Conservation (phyloP, 352 stramenopile genomes). For the Phytophthora aleatoria region DNA sequence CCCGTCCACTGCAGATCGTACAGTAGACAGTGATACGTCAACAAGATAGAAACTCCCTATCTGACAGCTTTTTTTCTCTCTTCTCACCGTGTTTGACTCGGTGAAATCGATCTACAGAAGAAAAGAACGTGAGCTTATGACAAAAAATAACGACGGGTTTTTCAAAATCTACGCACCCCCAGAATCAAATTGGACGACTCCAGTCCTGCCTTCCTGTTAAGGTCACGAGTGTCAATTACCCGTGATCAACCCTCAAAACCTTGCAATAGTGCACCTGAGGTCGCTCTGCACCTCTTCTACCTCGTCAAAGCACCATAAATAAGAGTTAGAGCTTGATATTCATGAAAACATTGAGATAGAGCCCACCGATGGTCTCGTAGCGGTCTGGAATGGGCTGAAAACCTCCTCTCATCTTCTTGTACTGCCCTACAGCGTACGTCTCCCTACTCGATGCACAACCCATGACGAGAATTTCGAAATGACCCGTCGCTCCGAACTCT, state of each 20-base stretch:
- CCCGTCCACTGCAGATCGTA: conserved; percentile 59
- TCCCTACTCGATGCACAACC: conserved; percentile 31
- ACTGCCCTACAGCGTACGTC: neutral
- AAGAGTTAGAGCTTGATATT: conserved; percentile 3
- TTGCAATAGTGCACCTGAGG: conserved; percentile 21
- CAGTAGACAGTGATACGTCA: neutral
- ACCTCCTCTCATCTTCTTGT: conserved; percentile 11
- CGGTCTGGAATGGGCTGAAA: conserved; percentile 59
- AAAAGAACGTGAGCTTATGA: neutral
- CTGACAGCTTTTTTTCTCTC: neutral
- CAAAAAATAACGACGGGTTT: neutral
- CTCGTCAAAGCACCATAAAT: neutral
- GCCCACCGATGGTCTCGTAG: conserved; percentile 64
- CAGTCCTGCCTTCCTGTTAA: conserved; percentile 41
- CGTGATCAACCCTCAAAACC: no score
- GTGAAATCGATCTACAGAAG: conserved; percentile 68
- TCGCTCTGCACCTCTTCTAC: conserved; percentile 51
- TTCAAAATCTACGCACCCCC: conserved; percentile 24
- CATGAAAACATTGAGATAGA: neutral
- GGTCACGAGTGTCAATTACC: neutral
- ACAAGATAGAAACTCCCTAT: neutral
- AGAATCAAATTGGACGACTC: conserved; percentile 70
- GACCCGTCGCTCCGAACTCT: conserved; percentile 12
- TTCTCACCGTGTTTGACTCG: conserved; percentile 61
- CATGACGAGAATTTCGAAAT: conserved; percentile 29